Evolutionary conservation across 140 eudicot species (phyloP), one percentile per base, ranked within the genome.

Genomic region (Ambrosia hybrid): DNA sequence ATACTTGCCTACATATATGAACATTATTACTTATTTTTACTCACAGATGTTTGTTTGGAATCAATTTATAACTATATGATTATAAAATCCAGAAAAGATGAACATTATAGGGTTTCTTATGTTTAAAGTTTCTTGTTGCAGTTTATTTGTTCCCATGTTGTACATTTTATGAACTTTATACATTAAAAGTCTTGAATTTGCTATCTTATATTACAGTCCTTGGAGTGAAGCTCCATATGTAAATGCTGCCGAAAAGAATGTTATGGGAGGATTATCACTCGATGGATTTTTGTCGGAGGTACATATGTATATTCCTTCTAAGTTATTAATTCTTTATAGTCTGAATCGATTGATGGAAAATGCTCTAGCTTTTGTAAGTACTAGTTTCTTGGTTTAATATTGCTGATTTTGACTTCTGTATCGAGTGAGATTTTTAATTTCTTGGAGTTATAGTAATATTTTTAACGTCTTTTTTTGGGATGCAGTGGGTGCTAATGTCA

Each of bases 401-500:
- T 21, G 1, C 26, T 21, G 26, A 21, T 21, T 21, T 30, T 1
- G 34, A 30, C 34, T 30, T 30, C 2, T 1, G 34, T 30, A 30
- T 30, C 34, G 0, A 30, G 34, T 30, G 34, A 1, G 34, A 30
- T 41, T 41, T 38, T 41, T 41, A 41, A 41, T 41, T 41, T 41
- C 9, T 5, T 1, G 4, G 46, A 7, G 21, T n/a, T 12, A 55
- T 21, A 21, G 26, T 21, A 0, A 21, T 21, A 0, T 55, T 55
- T 55, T 15, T 14, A 5, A 55, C 46, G 34, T 11, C 56, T 15
- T 41, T 21, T 53, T 58, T 58, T 21, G 64, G 61, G 58, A 41
- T 81, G 85, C 89, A 92, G 98, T 92, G 98, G 98, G 87, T 91
- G 15, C 92, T 89, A 69, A 92, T 92, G 98, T 85, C 98, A 34